A percentile compares a stretch with the other conserved stretches of the same genome.
Conservation (phyloP, 2,329 filamentous ascomycete species). For the Fusarium euwallaceae region DNA sequence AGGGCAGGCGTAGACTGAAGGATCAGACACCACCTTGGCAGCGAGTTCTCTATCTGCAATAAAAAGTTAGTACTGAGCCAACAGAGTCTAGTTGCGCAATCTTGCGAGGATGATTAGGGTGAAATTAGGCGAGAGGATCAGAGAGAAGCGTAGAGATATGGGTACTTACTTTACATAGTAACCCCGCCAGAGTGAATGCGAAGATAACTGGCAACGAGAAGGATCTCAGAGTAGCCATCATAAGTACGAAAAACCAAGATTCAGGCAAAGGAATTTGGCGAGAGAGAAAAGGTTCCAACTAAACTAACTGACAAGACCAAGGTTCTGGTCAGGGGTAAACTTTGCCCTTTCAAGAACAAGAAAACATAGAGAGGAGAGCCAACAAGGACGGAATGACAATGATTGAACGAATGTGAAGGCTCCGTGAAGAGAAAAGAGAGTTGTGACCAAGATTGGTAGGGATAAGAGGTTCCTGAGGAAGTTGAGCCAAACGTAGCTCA, state of each 20-base stretch:
- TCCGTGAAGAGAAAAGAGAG: not conserved
- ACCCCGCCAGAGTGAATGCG: not conserved
- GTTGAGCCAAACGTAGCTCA: not conserved
- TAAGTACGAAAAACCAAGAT: not conserved
- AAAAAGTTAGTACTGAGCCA: slow-evolving; percentile 10
- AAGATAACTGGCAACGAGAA: not conserved
- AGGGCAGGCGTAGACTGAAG: not conserved
- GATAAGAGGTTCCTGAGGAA: not conserved
- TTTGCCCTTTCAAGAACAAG: not conserved
- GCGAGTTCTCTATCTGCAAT: not conserved
- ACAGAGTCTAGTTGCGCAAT: not conserved
- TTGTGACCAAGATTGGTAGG: not conserved
- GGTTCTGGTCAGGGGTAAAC: not conserved
- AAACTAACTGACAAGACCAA: not conserved
- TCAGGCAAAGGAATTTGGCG: not conserved
- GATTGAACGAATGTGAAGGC: not conserved
- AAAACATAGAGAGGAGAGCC: too few relatives aligned
- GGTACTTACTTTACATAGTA: slow-evolving; percentile 5
- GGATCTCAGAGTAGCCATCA: not conserved
- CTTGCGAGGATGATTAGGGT: slow-evolving; percentile 15
- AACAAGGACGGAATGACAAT: not conserved
- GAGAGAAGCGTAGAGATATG: slow-evolving; percentile 17
- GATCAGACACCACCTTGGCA: not conserved
- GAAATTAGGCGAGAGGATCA: slow-evolving; percentile 27
- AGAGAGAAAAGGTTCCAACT: not conserved